Base-by-base conservation (phyloP, 208 protist species). In the Leptomonas pyrrhocoris region DNA sequence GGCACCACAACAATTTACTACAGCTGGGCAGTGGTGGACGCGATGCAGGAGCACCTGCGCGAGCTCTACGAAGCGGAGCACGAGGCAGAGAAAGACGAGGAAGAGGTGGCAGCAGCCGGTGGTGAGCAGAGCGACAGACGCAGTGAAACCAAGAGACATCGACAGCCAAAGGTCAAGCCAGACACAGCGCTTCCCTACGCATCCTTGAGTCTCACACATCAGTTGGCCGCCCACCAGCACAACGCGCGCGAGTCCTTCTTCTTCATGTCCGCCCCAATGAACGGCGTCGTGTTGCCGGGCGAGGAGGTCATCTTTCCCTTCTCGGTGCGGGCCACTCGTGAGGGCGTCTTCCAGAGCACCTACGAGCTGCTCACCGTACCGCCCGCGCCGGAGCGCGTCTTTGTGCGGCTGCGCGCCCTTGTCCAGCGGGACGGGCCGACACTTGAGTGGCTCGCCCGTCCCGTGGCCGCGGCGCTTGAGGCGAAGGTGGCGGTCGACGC, bases 331-430 rank as follows among this genome's bases (percentile, higher is more conserved):
- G 69, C 87, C 0, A 80, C 74, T 3, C 80, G 56, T 18, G 38
- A 78, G 2, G 91, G 91, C 0, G 51, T 75, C 45, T 89, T 90
- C 53, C 76, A 80, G 38, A 74, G 80, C 64, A 77, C 83, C 19
- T 89, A 89, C 51, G 88, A 96, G 63, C 77, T 96, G n/a, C 85
- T 96, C 57, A 94, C 86, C 23, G 77, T 96, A 18, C 91, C 91
- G 7, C 73, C 83, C 13, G 72, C 74, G n/a, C 73, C 79, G 34
- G 54, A 79, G 53, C 88, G 83, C 23, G 77, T 93, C 31, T 57
- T 96, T 30, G 38, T 96, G 16, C 79, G 88, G 30, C 73, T 96
- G 40, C 73, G 76, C 30, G 87, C 82, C 16, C 48, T 93, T 51
- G 75, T 93, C 25, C 50, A 65, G 42, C 36, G 68, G 21, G 40